These are phyloP conservation scores for Alectoria sarmentosa DNA, from an alignment of 495 filamentous ascomycete genomes.

Conservation along the genomic window DNA sequence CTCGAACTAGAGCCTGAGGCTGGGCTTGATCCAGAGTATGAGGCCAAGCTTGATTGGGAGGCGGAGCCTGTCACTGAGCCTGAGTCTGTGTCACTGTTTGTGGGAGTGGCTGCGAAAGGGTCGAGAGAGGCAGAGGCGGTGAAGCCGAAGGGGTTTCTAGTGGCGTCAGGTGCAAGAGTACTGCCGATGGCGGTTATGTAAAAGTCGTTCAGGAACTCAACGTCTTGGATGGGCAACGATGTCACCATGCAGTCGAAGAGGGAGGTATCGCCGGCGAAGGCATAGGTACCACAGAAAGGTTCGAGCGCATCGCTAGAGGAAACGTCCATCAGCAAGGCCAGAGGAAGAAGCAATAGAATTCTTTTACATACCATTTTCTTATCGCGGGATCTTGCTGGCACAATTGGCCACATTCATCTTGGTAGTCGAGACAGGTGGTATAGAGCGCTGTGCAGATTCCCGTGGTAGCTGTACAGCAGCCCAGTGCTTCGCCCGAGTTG, in stretches of 20 bases:
- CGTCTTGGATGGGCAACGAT: neutral
- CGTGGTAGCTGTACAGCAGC: conserved; percentile 23
- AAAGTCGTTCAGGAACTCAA: conserved; percentile 21
- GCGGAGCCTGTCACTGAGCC: neutral
- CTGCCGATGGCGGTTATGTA: conserved; percentile 22
- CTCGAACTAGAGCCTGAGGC: neutral
- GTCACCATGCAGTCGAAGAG: conserved; percentile 12
- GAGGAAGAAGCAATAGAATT: neutral
- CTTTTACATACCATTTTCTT: conserved; percentile 23
- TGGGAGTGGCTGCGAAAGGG: neutral
- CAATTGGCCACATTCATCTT: conserved; percentile 16
- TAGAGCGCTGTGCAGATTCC: conserved; percentile 23
- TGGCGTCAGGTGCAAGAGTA: conserved; percentile 13
- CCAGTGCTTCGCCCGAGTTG: conserved; percentile 20
- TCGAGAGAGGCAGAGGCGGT: conserved; percentile 5
- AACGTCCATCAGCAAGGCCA: neutral
- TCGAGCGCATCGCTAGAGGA: conserved; percentile 4
- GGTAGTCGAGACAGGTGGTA: conserved; percentile 23
- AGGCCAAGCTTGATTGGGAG: too few relatives aligned
- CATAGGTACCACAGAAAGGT: conserved; percentile 23
- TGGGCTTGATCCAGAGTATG: too few relatives aligned
- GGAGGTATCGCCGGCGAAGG: conserved; percentile 14
- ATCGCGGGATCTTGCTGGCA: conserved; percentile 22
- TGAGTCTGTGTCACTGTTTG: neutral
- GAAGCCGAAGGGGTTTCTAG: conserved; percentile 7